A percentile compares a stretch with the other conserved stretches of the same genome.
Conservation (phyloP, 2,329 filamentous ascomycete genomes). For the Pseudogymnoascus sp. region DNA sequence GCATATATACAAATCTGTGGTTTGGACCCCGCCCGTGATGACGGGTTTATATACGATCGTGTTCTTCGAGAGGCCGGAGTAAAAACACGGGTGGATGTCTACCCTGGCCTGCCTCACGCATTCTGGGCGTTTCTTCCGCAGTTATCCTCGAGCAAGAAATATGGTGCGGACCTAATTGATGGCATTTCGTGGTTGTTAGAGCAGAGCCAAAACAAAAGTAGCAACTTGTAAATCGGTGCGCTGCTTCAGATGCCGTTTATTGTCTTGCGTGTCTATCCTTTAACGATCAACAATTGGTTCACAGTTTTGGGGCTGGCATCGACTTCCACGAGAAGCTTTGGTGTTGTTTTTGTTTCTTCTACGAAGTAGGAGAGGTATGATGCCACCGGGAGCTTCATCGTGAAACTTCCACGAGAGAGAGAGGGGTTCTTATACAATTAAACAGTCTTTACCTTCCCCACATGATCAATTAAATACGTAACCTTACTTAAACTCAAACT, state of each 20-base stretch:
- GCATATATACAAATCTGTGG: constrained; percentile 46
- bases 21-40: constrained; percentile 44
- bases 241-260: neutral
- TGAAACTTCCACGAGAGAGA: neutral
- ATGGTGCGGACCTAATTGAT: neutral
- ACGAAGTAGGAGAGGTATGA: no score
- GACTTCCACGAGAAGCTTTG: neutral
- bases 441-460: neutral
- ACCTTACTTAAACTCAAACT: neutral
- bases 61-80: constrained; percentile 39
- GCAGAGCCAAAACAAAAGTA: neutral
- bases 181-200: constrained; percentile 12
- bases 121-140: neutral
- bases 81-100: constrained; percentile 37
- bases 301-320: neutral
- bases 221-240: neutral
- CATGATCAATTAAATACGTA: neutral
- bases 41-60: constrained; percentile 45
- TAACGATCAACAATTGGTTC: neutral
- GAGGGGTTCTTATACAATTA: neutral
- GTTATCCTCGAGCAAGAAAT: neutral
- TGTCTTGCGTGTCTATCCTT: neutral
- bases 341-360: no score
- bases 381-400: no score
- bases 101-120: neutral